Evolutionary conservation across 495 filamentous ascomycete species (phyloP).

Genomic region (Rusavskia elegans): DNA sequence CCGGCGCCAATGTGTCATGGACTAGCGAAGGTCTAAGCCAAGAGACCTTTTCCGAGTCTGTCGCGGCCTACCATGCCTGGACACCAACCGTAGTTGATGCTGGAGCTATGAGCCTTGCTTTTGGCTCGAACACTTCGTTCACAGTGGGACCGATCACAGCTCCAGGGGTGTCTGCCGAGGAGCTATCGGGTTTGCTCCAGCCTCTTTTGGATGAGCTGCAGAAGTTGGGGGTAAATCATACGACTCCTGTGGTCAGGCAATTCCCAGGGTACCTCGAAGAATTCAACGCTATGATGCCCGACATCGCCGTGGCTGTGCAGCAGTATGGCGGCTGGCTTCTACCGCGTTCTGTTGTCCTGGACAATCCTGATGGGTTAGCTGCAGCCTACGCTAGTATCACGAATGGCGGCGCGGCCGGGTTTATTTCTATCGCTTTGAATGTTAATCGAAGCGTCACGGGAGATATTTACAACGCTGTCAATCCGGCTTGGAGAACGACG

Average conservation of each 20-base stretch:
- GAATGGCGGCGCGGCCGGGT: conserved; percentile 24
- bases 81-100: conserved; percentile 32
- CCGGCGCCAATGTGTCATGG: conserved; percentile 20
- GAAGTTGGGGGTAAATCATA: no score
- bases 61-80: conserved; percentile 22
- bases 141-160: no score
- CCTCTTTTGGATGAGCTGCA: no score
- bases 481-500: conserved; percentile 42
- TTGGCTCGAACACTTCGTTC: no score
- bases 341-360: conserved; percentile 11
- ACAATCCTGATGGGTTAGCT: conserved; percentile 29
- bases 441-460: conserved; percentile 24
- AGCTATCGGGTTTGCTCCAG: no score
- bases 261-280: no score
- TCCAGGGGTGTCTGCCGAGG: no score
- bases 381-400: conserved; percentile 21
- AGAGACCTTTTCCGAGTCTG: conserved; percentile 28
- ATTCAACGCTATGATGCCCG: no score
- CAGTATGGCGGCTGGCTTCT: no score
- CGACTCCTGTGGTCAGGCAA: no score
- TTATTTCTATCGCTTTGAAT: conserved; percentile 30
- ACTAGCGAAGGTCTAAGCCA: conserved; percentile 13
- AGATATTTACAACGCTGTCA: conserved; percentile 37
- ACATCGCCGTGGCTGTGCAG: no score
- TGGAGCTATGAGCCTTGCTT: no score